Percentiles rank a stretch among this genome's conserved stretches.
Conservation (phyloP, 768 basidiomycete species). For the Leccinum subtestaceum region DNA sequence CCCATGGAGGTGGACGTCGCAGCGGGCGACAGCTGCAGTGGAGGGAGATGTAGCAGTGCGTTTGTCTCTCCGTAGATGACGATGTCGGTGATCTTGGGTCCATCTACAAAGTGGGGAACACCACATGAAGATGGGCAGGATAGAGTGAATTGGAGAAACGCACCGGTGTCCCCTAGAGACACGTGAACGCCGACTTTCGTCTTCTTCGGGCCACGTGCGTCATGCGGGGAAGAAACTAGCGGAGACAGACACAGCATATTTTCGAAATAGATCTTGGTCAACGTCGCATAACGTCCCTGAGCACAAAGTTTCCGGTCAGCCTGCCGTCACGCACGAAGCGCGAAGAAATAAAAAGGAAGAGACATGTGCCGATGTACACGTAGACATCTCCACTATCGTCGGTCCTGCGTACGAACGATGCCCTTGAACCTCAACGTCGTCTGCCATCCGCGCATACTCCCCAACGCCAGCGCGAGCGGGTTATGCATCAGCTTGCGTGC, state of each 20-base stretch:
- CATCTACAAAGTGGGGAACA: conserved; percentile 39
- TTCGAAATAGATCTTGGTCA: conserved; percentile 67
- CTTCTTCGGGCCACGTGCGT: conserved; percentile 20
- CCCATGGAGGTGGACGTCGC: conserved; percentile 18
- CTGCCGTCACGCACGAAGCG: too few species aligned
- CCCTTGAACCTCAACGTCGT: conserved; percentile 58
- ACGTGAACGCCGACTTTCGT: conserved; percentile 62
- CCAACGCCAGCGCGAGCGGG: conserved; percentile 66
- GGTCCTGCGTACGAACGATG: conserved; percentile 49
- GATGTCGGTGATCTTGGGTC: conserved; percentile 65
- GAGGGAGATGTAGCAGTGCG: conserved; percentile 8
- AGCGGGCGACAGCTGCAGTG: conserved; percentile 9
- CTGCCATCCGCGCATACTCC: conserved; percentile 77
- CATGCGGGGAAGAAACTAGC: conserved; percentile 25
- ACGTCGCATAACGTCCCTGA: conserved; percentile 63
- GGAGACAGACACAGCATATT: conserved; percentile 57
- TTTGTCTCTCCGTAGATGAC: conserved; percentile 48
- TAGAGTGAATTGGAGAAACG: not conserved
- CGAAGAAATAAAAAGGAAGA: too few species aligned
- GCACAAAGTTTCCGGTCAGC: not conserved
- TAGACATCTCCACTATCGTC: conserved; percentile 54
- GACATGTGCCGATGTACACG: conserved; percentile 36
- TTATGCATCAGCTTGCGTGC: conserved; percentile 56
- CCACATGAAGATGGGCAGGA: not conserved
- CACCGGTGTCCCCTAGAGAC: conserved; percentile 67